Base-by-base conservation (phyloP, 768 basidiomycete species). In the Pleurotus tuoliensis region DNA sequence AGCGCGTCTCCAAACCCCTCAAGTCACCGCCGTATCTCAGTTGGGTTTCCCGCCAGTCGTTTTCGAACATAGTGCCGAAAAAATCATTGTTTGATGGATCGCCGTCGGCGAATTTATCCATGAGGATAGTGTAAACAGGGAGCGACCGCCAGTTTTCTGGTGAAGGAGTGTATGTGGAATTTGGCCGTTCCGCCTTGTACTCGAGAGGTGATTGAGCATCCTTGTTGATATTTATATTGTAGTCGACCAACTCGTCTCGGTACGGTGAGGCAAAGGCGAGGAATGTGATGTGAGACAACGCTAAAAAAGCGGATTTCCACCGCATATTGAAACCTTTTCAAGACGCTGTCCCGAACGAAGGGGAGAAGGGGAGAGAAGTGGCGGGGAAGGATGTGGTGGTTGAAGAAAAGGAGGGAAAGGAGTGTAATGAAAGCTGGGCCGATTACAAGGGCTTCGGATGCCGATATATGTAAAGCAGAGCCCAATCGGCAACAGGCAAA, bases 91-190 rank as follows among this genome's bases (percentile, higher is more conserved):
- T 97, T 44, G 83, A 72, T 2, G 94, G 94, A 67, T 94, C 90
- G 1, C 94, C 94, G 63, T 96, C 93, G 12, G 92, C 92, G 66
- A 92, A 96, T 72, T 96, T 96, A 80, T 97, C 94, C 62, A 94
- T 70, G 50, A 96, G 85, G 63, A 93, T 64, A 43, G 88, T 90
- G 67, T 94, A 94, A 50, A 84, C 78, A 1, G 92, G 91, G 9
- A 92, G 71, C 5, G 82, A 73, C 16, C 94, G 84, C 94, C 94
- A 97, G 70, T 97, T 97, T 12, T 61, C 46, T 0, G 94, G 94
- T 0, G 92, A 94, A 0, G 82, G 78, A 0, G 83, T 88, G 70
- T 95, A 94, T 7, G 80, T 84, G 1, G 73, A 73, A 62, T 84
- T 88, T 2, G 78, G 70, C 40, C 89, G 82, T 54, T 75, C 73